Conservation (phyloP, 768 basidiomycete species). For the Psilocybe cubensis region DNA sequence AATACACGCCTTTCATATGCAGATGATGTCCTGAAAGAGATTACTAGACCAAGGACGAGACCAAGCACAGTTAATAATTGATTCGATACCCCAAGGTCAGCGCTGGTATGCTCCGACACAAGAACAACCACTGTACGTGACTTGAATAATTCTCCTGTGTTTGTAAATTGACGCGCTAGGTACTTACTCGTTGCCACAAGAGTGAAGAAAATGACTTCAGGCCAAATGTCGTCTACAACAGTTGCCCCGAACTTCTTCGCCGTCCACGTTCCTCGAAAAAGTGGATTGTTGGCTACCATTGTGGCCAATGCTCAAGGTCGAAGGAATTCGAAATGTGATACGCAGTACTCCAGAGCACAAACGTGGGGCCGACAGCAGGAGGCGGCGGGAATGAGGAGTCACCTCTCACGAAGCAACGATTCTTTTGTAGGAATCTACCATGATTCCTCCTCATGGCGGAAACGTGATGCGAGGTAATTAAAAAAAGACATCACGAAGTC, state of each 20-base stretch:
- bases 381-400: background rate
- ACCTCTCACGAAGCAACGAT: background rate
- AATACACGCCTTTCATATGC: conserved; percentile 63
- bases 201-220: conserved; percentile 63
- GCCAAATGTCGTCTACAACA: conserved; percentile 68
- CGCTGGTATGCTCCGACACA: conserved; percentile 52
- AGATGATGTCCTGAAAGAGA: conserved; percentile 74
- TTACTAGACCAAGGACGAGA: conserved; percentile 72
- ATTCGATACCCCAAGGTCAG: conserved; percentile 54
- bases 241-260: conserved; percentile 56
- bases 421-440: conserved; percentile 1
- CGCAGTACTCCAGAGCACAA: background rate
- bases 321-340: background rate
- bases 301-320: conserved; percentile 1
- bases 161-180: background rate
- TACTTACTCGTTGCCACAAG: conserved; percentile 53
- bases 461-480: conserved; percentile 6
- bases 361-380: background rate
- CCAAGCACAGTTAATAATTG: conserved; percentile 70
- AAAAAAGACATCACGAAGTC: background rate
- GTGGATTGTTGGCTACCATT: conserved; percentile 37
- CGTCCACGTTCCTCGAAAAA: conserved; percentile 51
- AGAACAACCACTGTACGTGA: conserved; percentile 53
- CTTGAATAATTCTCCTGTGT: background rate
- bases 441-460: background rate